Conservation (phyloP, 257 asterid genomes). For the Nicotiana tomentosiformis region DNA sequence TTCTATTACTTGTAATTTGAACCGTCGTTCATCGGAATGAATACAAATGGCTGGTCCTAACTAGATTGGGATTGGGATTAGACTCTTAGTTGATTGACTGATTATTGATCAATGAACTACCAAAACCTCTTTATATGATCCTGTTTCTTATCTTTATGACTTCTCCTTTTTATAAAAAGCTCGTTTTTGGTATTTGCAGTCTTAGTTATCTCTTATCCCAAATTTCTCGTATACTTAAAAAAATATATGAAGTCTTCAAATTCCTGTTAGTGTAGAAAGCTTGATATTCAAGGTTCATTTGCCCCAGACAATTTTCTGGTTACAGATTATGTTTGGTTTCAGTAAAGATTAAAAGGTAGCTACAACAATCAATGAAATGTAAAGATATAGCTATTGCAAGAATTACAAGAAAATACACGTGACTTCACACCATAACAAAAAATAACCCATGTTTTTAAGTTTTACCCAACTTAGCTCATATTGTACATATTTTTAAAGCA, state of each 20-base stretch:
- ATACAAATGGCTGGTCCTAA: neutral
- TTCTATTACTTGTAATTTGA: neutral
- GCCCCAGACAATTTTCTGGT: neutral
- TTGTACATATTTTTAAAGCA: too few species aligned
- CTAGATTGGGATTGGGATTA: neutral
- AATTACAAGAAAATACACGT: too few species aligned
- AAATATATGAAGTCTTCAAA: neutral
- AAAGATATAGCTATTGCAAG: too few species aligned
- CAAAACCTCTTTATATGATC: neutral
- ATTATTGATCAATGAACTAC: neutral
- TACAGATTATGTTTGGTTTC: neutral
- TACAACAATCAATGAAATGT: too few species aligned
- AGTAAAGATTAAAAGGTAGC: neutral
- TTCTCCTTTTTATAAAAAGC: neutral
- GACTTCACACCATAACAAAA: too few species aligned
- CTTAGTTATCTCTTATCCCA: neutral
- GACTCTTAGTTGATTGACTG: neutral
- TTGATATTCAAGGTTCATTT: neutral
- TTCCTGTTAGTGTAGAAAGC: neutral
- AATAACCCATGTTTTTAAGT: too few species aligned
- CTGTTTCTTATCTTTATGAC: neutral
- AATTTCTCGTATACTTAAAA: too few species aligned
- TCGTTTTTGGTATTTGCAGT: neutral
- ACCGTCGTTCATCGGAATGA: neutral
- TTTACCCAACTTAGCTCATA: too few species aligned